Evolutionary conservation across 2,329 filamentous ascomycete genomes (phyloP).

Genomic region (Hypomyces rosellus): DNA sequence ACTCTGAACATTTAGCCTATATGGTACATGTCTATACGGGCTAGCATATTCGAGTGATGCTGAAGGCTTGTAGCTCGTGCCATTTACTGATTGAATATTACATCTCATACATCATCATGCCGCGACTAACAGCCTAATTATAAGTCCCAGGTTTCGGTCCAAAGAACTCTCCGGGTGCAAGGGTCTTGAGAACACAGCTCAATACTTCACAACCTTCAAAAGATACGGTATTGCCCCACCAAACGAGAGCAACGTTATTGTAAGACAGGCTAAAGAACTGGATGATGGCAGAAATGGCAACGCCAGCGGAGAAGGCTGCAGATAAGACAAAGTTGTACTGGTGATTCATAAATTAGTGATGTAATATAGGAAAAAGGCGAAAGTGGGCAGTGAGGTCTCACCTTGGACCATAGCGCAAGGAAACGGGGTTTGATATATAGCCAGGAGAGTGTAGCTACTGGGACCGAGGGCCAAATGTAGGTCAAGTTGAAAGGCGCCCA

Average conservation of each 20-base stretch:
- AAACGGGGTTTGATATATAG: constrained; percentile 39
- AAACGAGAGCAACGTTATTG: constrained; percentile 25
- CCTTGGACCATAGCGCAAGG: constrained; percentile 44
- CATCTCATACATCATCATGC: background rate
- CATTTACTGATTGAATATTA: background rate
- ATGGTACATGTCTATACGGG: too few relatives aligned
- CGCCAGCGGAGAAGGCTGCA: constrained; percentile 34
- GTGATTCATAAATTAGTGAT: constrained; percentile 10
- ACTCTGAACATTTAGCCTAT: too few relatives aligned
- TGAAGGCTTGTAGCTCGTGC: background rate
- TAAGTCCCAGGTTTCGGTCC: constrained; percentile 15
- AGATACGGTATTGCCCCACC: constrained; percentile 37
- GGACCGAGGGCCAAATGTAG: constrained; percentile 42
- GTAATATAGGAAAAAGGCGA: background rate
- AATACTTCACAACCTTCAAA: constrained; percentile 18
- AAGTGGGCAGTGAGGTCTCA: background rate
- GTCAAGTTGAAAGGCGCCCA: constrained; percentile 41
- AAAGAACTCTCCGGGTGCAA: constrained; percentile 22
- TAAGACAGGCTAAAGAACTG: constrained; percentile 37
- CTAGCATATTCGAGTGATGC: too few relatives aligned
- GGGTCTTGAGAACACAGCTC: constrained; percentile 12
- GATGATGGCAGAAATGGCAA: constrained; percentile 36
- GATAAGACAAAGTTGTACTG: constrained; percentile 43
- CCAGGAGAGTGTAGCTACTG: constrained; percentile 42
- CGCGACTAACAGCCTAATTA: background rate